phyloP scores from a whole-genome alignment of 495 filamentous ascomycete species.

The Penicillium daleae region DNA sequence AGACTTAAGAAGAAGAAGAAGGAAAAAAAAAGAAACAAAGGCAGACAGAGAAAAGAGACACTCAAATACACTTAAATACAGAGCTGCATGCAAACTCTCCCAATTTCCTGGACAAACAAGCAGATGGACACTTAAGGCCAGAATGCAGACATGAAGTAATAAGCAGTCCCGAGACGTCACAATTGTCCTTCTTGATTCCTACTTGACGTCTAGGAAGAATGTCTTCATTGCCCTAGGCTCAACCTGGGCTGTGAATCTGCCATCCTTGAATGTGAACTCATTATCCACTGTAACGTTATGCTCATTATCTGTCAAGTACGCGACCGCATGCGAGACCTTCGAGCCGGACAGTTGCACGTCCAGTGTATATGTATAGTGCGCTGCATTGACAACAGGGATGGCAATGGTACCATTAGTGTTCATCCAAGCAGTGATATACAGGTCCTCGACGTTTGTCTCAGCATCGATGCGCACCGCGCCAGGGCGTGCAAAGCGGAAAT shows the following conservation, averaged over 20 bases:
- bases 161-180: too few relatives aligned
- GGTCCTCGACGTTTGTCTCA: slow-evolving; percentile 27
- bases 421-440: slow-evolving; percentile 47
- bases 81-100: too few relatives aligned
- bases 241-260: not conserved
- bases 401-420: slow-evolving; percentile 49
- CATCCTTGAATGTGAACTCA: not conserved
- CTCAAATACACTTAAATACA: too few relatives aligned
- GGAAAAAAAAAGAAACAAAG: too few relatives aligned
- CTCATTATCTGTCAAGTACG: slow-evolving; percentile 6
- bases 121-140: too few relatives aligned
- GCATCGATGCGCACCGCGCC: slow-evolving; percentile 48
- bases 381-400: slow-evolving; percentile 50
- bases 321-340: not conserved
- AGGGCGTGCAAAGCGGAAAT: slow-evolving; percentile 46
- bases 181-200: too few relatives aligned
- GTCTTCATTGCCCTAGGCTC: slow-evolving; percentile 10
- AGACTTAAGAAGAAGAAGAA: too few relatives aligned
- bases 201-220: not conserved
- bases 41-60: too few relatives aligned
- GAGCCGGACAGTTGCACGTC: not conserved
- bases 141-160: too few relatives aligned
- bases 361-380: slow-evolving; percentile 16
- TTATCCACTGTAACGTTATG: slow-evolving; percentile 4
- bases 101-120: too few relatives aligned